These are phyloP conservation scores for Erodium moschatum DNA, from an alignment of 441 rosid species.

Conservation along the genomic window DNA sequence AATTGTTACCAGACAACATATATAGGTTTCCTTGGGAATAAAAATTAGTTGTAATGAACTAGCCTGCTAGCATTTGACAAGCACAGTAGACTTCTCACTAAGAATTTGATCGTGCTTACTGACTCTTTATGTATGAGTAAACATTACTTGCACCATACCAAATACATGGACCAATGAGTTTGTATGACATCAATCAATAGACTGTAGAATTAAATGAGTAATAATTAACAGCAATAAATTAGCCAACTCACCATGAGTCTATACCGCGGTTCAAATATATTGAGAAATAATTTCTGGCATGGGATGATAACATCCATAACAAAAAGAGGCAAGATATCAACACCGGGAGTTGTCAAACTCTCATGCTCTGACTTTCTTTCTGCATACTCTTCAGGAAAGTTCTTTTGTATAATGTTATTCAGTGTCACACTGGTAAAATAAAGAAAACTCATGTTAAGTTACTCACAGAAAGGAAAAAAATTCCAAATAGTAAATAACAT, in stretches of 20 bases:
- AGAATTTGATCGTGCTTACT: not conserved
- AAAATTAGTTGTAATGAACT: not conserved
- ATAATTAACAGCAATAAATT: conserved; percentile 4
- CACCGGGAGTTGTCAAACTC: conserved; percentile 58
- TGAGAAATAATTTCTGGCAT: conserved; percentile 78
- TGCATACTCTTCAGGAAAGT: conserved; percentile 81
- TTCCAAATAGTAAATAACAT: conserved; percentile 8
- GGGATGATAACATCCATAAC: conserved; percentile 90
- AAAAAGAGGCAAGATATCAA: conserved; percentile 76
- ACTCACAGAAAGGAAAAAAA: not conserved
- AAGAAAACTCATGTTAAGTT: conserved; percentile 1
- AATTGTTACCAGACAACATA: not conserved
- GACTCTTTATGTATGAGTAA: not conserved
- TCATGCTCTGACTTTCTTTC: conserved; percentile 82
- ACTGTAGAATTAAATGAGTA: conserved; percentile 1
- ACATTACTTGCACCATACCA: not conserved
- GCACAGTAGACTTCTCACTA: not conserved
- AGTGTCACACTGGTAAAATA: conserved; percentile 66
- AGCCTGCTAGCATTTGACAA: not conserved
- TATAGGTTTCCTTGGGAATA: not conserved
- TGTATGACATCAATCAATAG: not conserved
- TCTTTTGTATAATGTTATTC: conserved; percentile 75
- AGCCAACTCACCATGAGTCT: conserved; percentile 72
- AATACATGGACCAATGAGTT: not conserved
- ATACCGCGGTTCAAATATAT: conserved; percentile 92